Conservation (phyloP, 2,329 filamentous ascomycete genomes). For the Hypoxylon sp. region DNA sequence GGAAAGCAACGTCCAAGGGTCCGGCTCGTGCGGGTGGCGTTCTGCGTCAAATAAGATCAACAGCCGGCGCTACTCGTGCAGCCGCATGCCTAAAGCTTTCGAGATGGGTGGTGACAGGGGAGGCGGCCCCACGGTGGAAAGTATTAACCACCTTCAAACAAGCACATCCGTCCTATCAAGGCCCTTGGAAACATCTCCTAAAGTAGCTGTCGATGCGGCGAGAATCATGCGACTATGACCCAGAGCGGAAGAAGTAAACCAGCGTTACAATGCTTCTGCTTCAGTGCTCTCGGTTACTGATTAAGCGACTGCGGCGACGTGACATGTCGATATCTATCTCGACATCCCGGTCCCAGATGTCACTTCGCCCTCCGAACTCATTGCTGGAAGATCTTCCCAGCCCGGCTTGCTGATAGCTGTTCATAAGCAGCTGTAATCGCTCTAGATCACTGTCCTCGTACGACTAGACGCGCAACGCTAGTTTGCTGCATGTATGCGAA, state of each 20-base stretch:
- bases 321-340: conserved; percentile 22
- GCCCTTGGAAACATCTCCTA: conserved; percentile 13
- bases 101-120: conserved; percentile 32
- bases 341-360: conserved; percentile 20
- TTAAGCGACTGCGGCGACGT: conserved; percentile 36
- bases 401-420: not conserved
- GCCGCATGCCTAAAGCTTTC: conserved; percentile 38
- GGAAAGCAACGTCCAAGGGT: conserved; percentile 32
- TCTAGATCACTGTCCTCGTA: conserved; percentile 10
- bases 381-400: conserved; percentile 21
- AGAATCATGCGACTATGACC: conserved; percentile 31
- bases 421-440: conserved; percentile 13
- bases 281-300: conserved; percentile 23
- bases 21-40: conserved; percentile 14
- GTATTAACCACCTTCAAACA: conserved; percentile 27
- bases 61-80: conserved; percentile 38
- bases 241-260: conserved; percentile 38
- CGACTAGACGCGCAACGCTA: not conserved
- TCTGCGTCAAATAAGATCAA: conserved; percentile 27
- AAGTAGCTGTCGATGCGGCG: conserved; percentile 32
- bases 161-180: conserved; percentile 27
- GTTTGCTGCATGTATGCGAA: not conserved
- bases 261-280: conserved; percentile 26
- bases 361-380: conserved; percentile 6
- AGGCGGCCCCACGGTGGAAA: conserved; percentile 7